Conservation (phyloP, 2,329 filamentous ascomycete species). For the Blumeria graminis region DNA sequence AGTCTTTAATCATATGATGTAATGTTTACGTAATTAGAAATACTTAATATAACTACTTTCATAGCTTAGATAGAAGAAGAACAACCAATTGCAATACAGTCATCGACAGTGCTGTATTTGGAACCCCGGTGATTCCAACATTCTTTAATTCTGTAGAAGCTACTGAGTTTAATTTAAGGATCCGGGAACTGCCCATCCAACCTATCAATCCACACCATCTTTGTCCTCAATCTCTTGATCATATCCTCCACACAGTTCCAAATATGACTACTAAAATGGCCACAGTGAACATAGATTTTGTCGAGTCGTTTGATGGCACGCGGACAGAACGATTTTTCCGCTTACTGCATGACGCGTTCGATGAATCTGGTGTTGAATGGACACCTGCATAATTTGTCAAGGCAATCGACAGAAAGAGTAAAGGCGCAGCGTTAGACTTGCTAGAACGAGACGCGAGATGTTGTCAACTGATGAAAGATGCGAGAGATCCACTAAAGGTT, state of each 20-base stretch:
- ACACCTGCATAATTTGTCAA: not conserved
- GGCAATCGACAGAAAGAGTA: not conserved
- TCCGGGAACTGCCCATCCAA: no score
- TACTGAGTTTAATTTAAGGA: no score
- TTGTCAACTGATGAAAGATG: not conserved
- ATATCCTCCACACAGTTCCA: no score
- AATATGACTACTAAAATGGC: not conserved
- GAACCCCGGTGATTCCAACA: no score
- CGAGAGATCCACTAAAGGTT: not conserved
- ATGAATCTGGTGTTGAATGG: not conserved
- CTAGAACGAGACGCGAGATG: not conserved
- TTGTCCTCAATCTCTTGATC: no score
- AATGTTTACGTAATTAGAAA: no score
- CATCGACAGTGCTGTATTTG: no score
- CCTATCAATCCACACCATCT: no score
- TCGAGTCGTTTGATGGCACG: not conserved
- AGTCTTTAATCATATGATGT: not conserved
- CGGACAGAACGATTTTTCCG: not conserved
- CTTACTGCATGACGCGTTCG: not conserved
- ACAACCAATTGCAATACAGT: no score
- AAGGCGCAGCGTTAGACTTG: not conserved
- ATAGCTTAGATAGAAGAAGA: no score
- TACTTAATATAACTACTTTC: no score
- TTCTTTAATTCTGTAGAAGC: no score
- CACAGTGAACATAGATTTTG: not conserved